Conservation (phyloP, 176 grass and related monocot species). For the Oryza longistaminata region DNA sequence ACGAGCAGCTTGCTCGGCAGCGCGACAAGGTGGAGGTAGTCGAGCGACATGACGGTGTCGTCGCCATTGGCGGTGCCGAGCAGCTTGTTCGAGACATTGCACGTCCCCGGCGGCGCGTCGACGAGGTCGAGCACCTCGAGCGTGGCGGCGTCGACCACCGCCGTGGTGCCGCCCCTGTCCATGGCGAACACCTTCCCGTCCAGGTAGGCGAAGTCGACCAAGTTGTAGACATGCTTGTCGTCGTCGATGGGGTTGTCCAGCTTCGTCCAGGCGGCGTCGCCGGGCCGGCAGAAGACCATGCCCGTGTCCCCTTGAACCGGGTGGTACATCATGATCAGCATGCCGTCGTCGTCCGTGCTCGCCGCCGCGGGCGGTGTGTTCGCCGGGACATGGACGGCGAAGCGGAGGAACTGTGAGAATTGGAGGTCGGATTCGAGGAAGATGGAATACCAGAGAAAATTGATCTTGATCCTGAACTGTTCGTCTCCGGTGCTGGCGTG, state of each 20-base stretch:
- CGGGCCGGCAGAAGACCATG: background rate
- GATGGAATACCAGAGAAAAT: no score
- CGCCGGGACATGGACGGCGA: no score
- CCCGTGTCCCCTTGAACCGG: background rate
- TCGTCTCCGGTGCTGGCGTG: no score
- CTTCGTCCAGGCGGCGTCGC: constrained; percentile 24
- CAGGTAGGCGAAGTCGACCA: background rate
- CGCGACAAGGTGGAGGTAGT: constrained; percentile 5
- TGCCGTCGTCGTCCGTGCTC: background rate
- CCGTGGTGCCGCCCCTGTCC: background rate
- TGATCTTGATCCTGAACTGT: no score
- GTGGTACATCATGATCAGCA: constrained; percentile 22
- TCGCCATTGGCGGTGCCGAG: no score
- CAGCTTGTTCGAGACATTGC: no score
- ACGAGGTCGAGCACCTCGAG: background rate
- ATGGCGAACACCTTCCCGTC: background rate
- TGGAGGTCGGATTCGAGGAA: no score
- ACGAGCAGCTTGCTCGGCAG: constrained; percentile 23
- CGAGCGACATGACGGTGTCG: background rate
- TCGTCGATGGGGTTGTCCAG: background rate
- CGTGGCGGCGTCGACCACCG: background rate
- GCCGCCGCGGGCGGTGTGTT: no score
- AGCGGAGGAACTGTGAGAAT: no score
- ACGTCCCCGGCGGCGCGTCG: background rate
- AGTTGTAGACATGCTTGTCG: background rate